These are phyloP conservation scores for Marasmius fiardii DNA, from an alignment of 1,284 basidiomycete genomes.

Conservation along the genomic window DNA sequence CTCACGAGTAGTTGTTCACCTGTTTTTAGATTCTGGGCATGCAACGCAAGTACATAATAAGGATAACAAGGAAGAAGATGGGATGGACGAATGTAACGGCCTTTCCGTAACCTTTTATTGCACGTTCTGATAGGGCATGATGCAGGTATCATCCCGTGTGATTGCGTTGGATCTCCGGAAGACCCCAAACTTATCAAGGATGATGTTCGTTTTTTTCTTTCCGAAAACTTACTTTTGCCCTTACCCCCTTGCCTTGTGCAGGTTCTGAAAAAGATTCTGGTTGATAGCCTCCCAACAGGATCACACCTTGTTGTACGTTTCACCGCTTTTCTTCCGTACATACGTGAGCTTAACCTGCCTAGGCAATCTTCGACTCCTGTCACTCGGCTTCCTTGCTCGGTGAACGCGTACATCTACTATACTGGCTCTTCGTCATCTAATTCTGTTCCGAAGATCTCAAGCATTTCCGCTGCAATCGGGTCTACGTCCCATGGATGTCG, in stretches of 20 bases:
- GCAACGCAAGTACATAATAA: slow-evolving; percentile 26
- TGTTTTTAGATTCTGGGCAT: slow-evolving; percentile 31
- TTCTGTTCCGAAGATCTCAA: slow-evolving; percentile 29
- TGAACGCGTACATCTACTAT: slow-evolving; percentile 10
- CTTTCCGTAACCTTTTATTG: not conserved
- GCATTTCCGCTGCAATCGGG: slow-evolving; percentile 42
- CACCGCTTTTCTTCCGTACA: too few relatives aligned
- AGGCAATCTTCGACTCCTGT: slow-evolving; percentile 47
- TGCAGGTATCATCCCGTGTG: slow-evolving; percentile 18
- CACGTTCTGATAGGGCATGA: not conserved
- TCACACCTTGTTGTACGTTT: slow-evolving; percentile 35
- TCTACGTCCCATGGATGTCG: slow-evolving; percentile 44
- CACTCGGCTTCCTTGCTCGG: slow-evolving; percentile 45
- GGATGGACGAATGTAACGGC: slow-evolving; percentile 34
- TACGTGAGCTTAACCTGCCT: not conserved
- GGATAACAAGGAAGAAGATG: slow-evolving; percentile 33
- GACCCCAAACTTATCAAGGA: slow-evolving; percentile 29
- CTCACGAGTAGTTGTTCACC: not conserved
- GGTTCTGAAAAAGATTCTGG: slow-evolving; percentile 35
- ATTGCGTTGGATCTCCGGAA: too few relatives aligned
- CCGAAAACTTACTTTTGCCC: not conserved
- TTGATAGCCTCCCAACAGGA: slow-evolving; percentile 36
- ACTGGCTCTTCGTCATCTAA: not conserved
- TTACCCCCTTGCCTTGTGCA: slow-evolving; percentile 14
- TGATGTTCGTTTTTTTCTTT: slow-evolving; percentile 27